These are phyloP conservation scores for Trichosporon sp. DNA, from an alignment of 1,284 basidiomycete species.

Conservation along the genomic window DNA sequence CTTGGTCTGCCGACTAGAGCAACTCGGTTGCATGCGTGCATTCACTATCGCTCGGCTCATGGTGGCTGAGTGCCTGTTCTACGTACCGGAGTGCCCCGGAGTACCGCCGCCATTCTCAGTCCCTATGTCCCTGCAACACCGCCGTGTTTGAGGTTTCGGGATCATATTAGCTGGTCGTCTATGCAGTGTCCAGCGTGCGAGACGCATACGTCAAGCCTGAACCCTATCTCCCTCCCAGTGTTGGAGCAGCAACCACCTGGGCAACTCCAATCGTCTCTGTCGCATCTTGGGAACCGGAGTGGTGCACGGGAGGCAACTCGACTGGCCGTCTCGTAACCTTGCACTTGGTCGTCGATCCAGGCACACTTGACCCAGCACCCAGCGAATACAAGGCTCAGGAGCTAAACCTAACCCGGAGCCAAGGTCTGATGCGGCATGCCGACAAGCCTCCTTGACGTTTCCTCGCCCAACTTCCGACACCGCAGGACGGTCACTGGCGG, in stretches of 20 bases:
- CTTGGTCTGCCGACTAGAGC: not conserved
- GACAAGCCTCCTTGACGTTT: not conserved
- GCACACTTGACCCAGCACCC: conserved; percentile 1
- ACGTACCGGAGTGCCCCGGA: too few species aligned
- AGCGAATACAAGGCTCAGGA: not conserved
- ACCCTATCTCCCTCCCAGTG: not conserved
- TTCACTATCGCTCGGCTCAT: not conserved
- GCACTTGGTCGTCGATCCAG: not conserved
- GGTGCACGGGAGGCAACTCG: not conserved
- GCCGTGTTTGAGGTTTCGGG: conserved; percentile 8
- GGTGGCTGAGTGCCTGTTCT: conserved; percentile 11
- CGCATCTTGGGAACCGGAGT: not conserved
- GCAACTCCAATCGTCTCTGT: not conserved
- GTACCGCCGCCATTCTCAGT: not conserved
- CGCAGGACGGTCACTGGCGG: not conserved
- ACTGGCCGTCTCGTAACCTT: not conserved
- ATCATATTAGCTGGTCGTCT: conserved; percentile 11
- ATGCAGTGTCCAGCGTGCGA: not conserved
- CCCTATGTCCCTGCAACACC: not conserved
- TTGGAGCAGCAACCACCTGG: conserved; percentile 6
- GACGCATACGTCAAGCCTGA: conserved; percentile 4
- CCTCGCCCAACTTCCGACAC: not conserved
- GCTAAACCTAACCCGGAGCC: not conserved
- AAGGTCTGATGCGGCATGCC: not conserved
- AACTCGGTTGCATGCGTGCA: not conserved